Evolutionary conservation across 345 rosid species (phyloP).

Genomic region (Murraya paniculata): DNA sequence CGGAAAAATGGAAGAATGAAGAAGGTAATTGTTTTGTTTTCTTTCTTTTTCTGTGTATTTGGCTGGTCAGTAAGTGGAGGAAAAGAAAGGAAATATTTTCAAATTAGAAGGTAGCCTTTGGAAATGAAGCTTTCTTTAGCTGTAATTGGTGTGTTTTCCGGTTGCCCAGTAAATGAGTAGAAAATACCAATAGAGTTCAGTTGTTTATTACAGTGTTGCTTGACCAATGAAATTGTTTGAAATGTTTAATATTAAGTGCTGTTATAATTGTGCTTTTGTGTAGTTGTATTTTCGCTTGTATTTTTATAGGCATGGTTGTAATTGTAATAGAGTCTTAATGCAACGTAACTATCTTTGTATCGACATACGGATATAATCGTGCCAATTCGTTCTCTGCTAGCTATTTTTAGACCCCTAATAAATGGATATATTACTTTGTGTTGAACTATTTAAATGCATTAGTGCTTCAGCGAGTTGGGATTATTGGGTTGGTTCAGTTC

Average conservation of each 20-base stretch:
- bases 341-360: background rate
- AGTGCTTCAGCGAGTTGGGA: background rate
- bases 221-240: background rate
- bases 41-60: background rate
- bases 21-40: conserved; percentile 44
- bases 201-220: background rate
- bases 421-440: background rate
- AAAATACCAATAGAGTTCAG: background rate
- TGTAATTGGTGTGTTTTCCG: background rate
- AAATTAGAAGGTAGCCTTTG: background rate
- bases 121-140: background rate
- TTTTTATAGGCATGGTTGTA: background rate
- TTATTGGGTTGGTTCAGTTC: background rate
- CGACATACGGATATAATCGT: background rate
- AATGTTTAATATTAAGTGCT: background rate
- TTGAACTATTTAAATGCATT: background rate
- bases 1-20: conserved; percentile 81
- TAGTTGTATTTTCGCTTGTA: background rate
- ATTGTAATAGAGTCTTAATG: background rate
- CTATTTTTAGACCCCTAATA: background rate
- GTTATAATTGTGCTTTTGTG: background rate
- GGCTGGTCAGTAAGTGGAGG: background rate
- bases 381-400: background rate
- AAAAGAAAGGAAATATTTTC: background rate
- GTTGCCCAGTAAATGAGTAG: background rate